Evolutionary conservation across 1,139 yeast species (phyloP), one percentile per base, ranked within the genome.

Genomic region (Yamadazyma atmosphaerica): DNA sequence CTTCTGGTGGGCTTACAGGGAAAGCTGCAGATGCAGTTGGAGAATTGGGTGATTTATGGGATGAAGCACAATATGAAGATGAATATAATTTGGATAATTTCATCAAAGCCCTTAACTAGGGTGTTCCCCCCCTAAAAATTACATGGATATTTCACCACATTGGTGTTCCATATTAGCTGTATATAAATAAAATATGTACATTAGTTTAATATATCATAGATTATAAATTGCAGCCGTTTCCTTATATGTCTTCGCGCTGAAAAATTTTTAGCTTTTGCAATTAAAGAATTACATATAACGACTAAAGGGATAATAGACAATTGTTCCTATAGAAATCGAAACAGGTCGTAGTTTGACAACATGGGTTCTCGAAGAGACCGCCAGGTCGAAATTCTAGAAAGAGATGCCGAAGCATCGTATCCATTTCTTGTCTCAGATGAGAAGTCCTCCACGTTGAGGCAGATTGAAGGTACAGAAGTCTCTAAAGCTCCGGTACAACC

Each of bases 11-110:
- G 11, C 74, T 81, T 41, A 69, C 81, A 19, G 79, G 82, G 46
- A 66, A 77, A 58, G 81, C 84, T 2, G 84, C 85, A 5, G 81
- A 79, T 45, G 88, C 86, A 1, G 83, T 88, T 39, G 94, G 92
- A 24, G 95, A 87, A 51, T 72, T 90, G 49, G 92, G 87, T n/a
- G 97, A 90, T 54, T 73, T 92, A 44, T 92, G 98, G 98, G 98
- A 92, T 60, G 95, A 87, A 54, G 76, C 87, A 35, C 97, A 92
- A 62, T 92, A 92, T 56, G 96, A 90, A 50, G 98, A 92, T 56
- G 98, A 92, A 65, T 92, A 92, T 61, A 87, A 92, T 56, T 77
- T 92, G 64, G 98, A 90, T 61, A 82, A 85, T 41, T 92, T 92
- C 61, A 92, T 92, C 63, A 86, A 86, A 63, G 84, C 87, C 16